Evolutionary conservation across 331 rosid genomes (phyloP).

Genomic region (Telfairia occidentalis): DNA sequence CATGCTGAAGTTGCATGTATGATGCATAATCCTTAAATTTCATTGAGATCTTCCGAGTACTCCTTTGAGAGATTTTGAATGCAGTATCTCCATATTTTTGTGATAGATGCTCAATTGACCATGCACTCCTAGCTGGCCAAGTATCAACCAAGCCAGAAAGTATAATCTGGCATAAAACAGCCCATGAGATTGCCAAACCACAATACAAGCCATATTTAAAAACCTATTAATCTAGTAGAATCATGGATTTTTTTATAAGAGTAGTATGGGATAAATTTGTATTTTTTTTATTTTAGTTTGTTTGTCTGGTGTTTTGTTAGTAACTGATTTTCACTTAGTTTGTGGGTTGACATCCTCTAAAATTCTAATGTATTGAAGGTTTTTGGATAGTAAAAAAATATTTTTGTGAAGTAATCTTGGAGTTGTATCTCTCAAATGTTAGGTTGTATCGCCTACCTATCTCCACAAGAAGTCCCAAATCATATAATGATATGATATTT

Average conservation of each 20-base stretch:
- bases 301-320: neutral
- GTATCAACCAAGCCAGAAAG: slow-evolving; percentile 62
- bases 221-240: neutral
- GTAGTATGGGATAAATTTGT: neutral
- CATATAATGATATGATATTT: neutral
- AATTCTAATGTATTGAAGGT: neutral
- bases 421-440: neutral
- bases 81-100: slow-evolving; percentile 53
- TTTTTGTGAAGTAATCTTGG: neutral
- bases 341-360: neutral
- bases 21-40: slow-evolving; percentile 73
- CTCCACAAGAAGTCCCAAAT: neutral
- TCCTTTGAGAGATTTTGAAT: slow-evolving; percentile 79
- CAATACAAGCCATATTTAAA: neutral
- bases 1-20: slow-evolving; percentile 69
- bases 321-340: neutral
- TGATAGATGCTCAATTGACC: slow-evolving; percentile 70
- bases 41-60: slow-evolving; percentile 56
- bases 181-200: slow-evolving; percentile 18
- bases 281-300: neutral
- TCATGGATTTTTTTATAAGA: too few species aligned
- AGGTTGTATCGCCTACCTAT: neutral
- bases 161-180: slow-evolving; percentile 47
- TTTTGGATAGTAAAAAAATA: neutral
- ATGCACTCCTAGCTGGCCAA: slow-evolving; percentile 81